A percentile compares a stretch with the other conserved stretches of the same genome.
phyloP scores from a whole-genome alignment of 495 filamentous ascomycete species.

The Penicillium dipodomyicola region DNA sequence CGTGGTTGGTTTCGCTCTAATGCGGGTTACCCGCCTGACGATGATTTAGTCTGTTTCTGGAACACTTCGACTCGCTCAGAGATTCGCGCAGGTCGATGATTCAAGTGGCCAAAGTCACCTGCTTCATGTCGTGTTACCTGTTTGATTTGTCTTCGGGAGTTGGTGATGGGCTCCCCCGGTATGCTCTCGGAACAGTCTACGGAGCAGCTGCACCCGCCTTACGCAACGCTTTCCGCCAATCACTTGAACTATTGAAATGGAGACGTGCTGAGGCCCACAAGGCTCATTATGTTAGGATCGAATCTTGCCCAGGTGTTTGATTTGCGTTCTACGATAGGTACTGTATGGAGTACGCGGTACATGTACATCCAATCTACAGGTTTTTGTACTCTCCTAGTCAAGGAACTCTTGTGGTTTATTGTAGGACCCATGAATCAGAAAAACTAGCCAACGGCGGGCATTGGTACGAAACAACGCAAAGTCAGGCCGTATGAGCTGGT shows the following conservation, averaged over 20 bases:
- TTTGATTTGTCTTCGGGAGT: neutral
- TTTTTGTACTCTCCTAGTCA: neutral
- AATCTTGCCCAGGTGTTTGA: neutral
- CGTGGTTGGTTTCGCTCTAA: neutral
- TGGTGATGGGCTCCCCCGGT: neutral
- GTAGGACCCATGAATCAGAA: constrained; percentile 34
- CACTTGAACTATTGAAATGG: neutral
- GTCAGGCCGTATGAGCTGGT: constrained; percentile 42
- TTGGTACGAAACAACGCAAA: constrained; percentile 25
- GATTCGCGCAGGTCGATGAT: no score
- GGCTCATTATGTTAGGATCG: neutral
- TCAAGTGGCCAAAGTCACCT: neutral
- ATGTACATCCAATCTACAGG: neutral
- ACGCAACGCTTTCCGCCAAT: neutral
- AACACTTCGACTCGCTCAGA: constrained; percentile 4
- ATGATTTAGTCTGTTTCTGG: neutral
- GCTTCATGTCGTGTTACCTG: neutral
- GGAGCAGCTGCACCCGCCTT: neutral
- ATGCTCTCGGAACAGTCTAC: neutral
- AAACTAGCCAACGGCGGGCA: constrained; percentile 33
- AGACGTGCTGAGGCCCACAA: neutral
- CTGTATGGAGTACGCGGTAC: neutral
- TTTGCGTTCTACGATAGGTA: neutral
- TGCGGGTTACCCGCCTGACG: neutral
- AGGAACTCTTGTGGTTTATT: constrained; percentile 8